phyloP scores from a whole-genome alignment of 768 basidiomycete species.

The Tephrocybe rancida region DNA sequence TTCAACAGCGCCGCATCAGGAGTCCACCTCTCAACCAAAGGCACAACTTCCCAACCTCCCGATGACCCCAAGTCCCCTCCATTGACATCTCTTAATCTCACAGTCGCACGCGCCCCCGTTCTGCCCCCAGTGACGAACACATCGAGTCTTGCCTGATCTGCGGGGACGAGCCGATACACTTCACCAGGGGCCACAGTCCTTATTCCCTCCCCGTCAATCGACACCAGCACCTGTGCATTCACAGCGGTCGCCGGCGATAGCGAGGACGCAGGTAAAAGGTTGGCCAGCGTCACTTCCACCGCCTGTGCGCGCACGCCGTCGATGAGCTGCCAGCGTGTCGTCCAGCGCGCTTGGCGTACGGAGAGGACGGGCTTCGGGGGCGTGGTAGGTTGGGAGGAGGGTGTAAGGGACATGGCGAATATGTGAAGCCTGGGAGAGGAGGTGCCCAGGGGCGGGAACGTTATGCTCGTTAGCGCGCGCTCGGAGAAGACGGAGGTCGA shows the following conservation, averaged over 20 bases:
- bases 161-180: slow-evolving; percentile 48
- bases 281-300: slow-evolving; percentile 54
- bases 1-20: slow-evolving; percentile 35
- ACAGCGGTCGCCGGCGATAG: slow-evolving; percentile 31
- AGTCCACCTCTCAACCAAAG: slow-evolving; percentile 43
- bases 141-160: slow-evolving; percentile 52
- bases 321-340: slow-evolving; percentile 47
- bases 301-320: slow-evolving; percentile 42
- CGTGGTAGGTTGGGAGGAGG: slow-evolving; percentile 17
- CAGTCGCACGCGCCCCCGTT: slow-evolving; percentile 28
- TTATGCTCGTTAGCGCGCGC: slow-evolving; percentile 41
- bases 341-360: slow-evolving; percentile 46
- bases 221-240: slow-evolving; percentile 32
- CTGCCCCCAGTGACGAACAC: slow-evolving; percentile 43
- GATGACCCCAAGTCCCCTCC: slow-evolving; percentile 38
- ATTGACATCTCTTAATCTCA: slow-evolving; percentile 32
- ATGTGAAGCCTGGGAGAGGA: slow-evolving; percentile 43
- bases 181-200: slow-evolving; percentile 43
- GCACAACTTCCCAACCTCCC: slow-evolving; percentile 36
- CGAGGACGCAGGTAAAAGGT: slow-evolving; percentile 42
- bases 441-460: slow-evolving; percentile 35
- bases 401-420: slow-evolving; percentile 46
- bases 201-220: slow-evolving; percentile 38
- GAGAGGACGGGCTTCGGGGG: slow-evolving; percentile 31
- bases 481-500: slow-evolving; percentile 46